Conservation (phyloP, 352 stramenopile genomes). For the Pythium aristosporum region DNA sequence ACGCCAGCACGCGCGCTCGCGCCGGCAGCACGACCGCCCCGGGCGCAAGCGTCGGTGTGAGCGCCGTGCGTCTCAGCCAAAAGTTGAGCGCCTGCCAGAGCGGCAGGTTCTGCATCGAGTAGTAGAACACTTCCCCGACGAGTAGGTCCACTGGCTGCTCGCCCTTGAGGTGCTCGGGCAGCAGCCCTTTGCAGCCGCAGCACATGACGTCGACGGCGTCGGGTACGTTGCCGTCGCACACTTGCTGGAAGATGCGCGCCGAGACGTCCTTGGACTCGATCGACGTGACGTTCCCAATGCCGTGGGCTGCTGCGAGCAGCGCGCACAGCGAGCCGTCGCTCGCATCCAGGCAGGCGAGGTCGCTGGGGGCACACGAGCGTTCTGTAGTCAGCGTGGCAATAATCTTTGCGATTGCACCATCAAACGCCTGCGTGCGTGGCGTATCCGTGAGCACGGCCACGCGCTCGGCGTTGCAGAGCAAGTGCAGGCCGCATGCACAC, state of each 20-base stretch:
- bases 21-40: constrained; percentile 52
- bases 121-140: constrained; percentile 80
- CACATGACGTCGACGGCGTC: constrained; percentile 54
- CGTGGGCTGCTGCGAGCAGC: constrained; percentile 51
- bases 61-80: constrained; percentile 65
- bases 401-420: constrained; percentile 39
- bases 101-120: constrained; percentile 84
- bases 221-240: constrained; percentile 49
- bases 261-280: constrained; percentile 85
- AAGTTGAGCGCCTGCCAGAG: constrained; percentile 86
- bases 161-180: constrained; percentile 55
- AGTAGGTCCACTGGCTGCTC: constrained; percentile 56
- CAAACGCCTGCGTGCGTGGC: constrained; percentile 35
- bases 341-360: constrained; percentile 65
- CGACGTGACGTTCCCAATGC: constrained; percentile 54
- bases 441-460: constrained; percentile 70
- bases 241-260: constrained; percentile 70
- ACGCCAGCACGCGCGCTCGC: constrained; percentile 45
- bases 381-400: constrained; percentile 24
- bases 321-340: constrained; percentile 73
- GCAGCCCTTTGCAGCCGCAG: constrained; percentile 65
- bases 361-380: constrained; percentile 16
- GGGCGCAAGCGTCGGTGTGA: constrained; percentile 37
- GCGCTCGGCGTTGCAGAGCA: constrained; percentile 79
- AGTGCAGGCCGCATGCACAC: constrained; percentile 72